These are phyloP conservation scores for Onygenales sp. DNA, from an alignment of 2,329 filamentous ascomycete genomes.

Conservation along the genomic window DNA sequence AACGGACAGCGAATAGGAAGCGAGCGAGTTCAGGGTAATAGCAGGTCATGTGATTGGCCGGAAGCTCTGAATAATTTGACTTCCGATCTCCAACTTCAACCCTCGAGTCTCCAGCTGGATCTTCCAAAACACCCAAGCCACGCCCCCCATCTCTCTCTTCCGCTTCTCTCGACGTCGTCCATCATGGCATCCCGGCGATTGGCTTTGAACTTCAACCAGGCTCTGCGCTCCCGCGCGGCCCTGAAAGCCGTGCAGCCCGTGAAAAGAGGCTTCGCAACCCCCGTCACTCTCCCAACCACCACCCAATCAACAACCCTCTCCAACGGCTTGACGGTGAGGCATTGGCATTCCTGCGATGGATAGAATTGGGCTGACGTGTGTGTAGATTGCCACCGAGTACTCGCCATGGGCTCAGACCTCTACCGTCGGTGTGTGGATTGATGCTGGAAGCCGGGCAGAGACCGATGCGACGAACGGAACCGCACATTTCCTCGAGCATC, in stretches of 20 bases:
- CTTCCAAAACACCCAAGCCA: constrained; percentile 31
- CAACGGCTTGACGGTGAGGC: constrained; percentile 83
- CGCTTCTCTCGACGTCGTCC: constrained; percentile 18
- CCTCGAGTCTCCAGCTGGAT: constrained; percentile 24
- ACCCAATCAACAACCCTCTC: constrained; percentile 93
- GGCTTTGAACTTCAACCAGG: constrained; percentile 86
- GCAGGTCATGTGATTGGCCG: constrained; percentile 36
- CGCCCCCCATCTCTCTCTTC: constrained; percentile 29
- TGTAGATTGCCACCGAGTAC: constrained; percentile 91
- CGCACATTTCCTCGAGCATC: constrained; percentile 98
- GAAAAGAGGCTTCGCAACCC: constrained; percentile 82
- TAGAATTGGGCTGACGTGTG: constrained; percentile 20
- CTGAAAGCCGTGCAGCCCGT: constrained; percentile 68
- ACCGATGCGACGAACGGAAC: constrained; percentile 98
- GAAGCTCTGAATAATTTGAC: constrained; percentile 36
- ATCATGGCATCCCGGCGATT: constrained; percentile 94
- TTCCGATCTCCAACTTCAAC: constrained; percentile 35
- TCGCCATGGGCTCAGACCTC: constrained; percentile 97
- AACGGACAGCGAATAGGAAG: constrained; percentile 15
- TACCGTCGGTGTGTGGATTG: constrained; percentile 98
- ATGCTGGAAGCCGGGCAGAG: constrained; percentile 95
- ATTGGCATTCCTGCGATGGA: constrained; percentile 18
- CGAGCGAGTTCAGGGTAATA: constrained; percentile 28
- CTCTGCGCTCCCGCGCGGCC: constrained; percentile 78
- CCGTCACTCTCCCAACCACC: constrained; percentile 61